Evolutionary conservation across 306 rosid species (phyloP).

Genomic region (Coriaria nepalensis): DNA sequence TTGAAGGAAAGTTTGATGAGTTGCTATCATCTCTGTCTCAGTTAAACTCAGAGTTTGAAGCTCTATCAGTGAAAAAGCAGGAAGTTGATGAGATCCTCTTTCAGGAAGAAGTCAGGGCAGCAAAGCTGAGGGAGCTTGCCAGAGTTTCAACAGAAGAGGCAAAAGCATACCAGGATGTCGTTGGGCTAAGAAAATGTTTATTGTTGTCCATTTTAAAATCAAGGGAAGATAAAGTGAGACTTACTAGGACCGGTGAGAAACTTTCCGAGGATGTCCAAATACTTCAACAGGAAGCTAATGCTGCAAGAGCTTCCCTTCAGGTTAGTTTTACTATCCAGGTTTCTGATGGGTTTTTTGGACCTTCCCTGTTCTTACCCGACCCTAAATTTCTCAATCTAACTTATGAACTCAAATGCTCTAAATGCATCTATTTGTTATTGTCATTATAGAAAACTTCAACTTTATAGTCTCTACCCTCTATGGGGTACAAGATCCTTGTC

Average conservation of each 20-base stretch:
- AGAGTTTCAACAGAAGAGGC: slow-evolving; percentile 54
- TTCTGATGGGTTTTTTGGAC: slow-evolving; percentile 2
- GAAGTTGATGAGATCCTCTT: slow-evolving; percentile 39
- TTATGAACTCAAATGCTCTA: too few species aligned
- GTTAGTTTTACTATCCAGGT: slow-evolving; percentile 23
- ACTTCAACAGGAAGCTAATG: slow-evolving; percentile 45
- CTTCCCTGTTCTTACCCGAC: slow-evolving; percentile 1
- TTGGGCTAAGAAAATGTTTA: slow-evolving; percentile 44
- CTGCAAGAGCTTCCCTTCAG: slow-evolving; percentile 65
- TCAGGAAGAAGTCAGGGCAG: slow-evolving; percentile 40
- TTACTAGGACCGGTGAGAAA: slow-evolving; percentile 53
- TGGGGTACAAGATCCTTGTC: too few species aligned
- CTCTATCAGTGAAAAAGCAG: slow-evolving; percentile 34
- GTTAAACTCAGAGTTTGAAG: slow-evolving; percentile 33
- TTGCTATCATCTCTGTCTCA: slow-evolving; percentile 45
- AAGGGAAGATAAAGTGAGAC: slow-evolving; percentile 47
- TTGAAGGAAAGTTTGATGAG: slow-evolving; percentile 37
- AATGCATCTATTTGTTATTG: too few species aligned
- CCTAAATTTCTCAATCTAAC: too few species aligned
- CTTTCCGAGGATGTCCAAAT: slow-evolving; percentile 48
- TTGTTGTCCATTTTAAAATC: slow-evolving; percentile 50
- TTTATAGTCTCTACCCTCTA: too few species aligned
- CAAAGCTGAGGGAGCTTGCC: slow-evolving; percentile 36
- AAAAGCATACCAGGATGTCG: slow-evolving; percentile 31
- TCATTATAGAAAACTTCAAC: too few species aligned